Percentiles rank a stretch among this genome's conserved stretches.
These are phyloP conservation scores for Epichloe aotearoae DNA, from an alignment of 2,329 filamentous ascomycete genomes.

Conservation along the genomic window DNA sequence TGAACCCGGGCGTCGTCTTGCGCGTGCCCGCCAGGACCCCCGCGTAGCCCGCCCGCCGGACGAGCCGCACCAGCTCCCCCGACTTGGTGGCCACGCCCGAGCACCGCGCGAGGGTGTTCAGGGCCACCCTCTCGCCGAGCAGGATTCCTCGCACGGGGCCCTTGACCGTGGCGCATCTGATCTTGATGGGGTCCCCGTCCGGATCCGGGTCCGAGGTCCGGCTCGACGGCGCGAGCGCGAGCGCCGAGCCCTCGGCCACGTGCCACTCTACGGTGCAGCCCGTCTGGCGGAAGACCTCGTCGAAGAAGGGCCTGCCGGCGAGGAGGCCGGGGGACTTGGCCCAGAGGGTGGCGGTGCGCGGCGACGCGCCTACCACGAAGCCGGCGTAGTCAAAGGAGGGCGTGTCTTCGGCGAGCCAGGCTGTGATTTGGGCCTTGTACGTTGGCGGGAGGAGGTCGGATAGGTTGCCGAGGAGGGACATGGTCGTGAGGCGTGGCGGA, in stretches of 20 bases:
- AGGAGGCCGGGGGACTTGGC: constrained; percentile 64
- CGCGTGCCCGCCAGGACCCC: constrained; percentile 86
- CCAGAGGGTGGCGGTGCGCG: constrained; percentile 52
- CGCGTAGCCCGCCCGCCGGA: constrained; percentile 56
- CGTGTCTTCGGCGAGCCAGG: constrained; percentile 92
- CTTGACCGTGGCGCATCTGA: constrained; percentile 63
- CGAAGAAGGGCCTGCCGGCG: constrained; percentile 87
- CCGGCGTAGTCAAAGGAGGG: constrained; percentile 95
- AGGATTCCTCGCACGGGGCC: constrained; percentile 71
- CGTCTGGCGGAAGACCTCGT: constrained; percentile 82
- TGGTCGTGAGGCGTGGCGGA: not conserved
- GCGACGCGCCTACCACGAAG: constrained; percentile 74
- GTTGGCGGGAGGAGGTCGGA: constrained; percentile 68
- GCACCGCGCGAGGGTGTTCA: constrained; percentile 83
- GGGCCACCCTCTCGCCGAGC: constrained; percentile 82
- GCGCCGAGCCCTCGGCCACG: constrained; percentile 55
- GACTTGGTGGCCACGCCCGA: constrained; percentile 75
- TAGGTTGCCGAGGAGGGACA: constrained; percentile 23
- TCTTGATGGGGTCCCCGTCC: constrained; percentile 24
- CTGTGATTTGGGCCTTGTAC: constrained; percentile 67
- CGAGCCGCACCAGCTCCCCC: constrained; percentile 37
- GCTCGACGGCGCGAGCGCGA: constrained; percentile 43
- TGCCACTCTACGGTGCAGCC: constrained; percentile 91
- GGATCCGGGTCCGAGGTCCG: not conserved
- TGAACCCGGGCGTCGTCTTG: constrained; percentile 93